Evolutionary conservation across 768 basidiomycete species (phyloP).

Genomic region (Dictyophora rubrovolvata): DNA sequence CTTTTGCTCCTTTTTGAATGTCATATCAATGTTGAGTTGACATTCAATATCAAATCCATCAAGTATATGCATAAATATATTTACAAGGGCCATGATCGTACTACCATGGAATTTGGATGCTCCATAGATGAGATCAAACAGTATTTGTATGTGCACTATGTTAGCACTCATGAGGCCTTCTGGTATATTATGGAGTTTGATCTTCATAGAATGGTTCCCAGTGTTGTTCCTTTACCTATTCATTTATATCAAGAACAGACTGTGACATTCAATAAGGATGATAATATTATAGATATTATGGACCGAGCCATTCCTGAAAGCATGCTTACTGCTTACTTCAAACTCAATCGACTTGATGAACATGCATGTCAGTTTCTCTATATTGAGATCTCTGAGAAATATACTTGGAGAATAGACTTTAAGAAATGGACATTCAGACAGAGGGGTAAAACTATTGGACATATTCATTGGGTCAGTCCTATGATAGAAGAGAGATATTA

Average conservation of each 20-base stretch:
- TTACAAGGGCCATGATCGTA: conserved; percentile 37
- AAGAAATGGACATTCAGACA: conserved; percentile 23
- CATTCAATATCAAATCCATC: conserved; percentile 25
- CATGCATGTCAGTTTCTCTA: conserved; percentile 20
- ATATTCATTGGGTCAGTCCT: conserved; percentile 30
- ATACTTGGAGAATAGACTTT: conserved; percentile 16
- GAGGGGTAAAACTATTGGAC: conserved; percentile 26
- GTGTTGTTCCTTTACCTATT: conserved; percentile 30
- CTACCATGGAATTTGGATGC: conserved; percentile 23
- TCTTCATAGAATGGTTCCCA: conserved; percentile 25
- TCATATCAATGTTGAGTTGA: conserved; percentile 43
- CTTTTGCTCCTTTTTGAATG: conserved; percentile 29
- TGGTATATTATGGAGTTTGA: conserved; percentile 27
- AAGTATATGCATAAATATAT: conserved; percentile 45
- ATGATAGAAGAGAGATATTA: conserved; percentile 24
- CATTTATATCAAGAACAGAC: conserved; percentile 31
- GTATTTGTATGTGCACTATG: conserved; percentile 30
- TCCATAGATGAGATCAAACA: conserved; percentile 24
- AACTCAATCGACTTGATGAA: conserved; percentile 14
- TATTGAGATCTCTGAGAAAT: conserved; percentile 29
- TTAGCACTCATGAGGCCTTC: conserved; percentile 25
- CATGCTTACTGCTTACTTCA: conserved; percentile 23
- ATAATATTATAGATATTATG: conserved; percentile 13
- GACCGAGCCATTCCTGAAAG: conserved; percentile 14
- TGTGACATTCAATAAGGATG: conserved; percentile 28